Evolutionary conservation across 352 stramenopile species (phyloP), one percentile per base, ranked within the genome.

Genomic region (Pythium vanterpoolii): DNA sequence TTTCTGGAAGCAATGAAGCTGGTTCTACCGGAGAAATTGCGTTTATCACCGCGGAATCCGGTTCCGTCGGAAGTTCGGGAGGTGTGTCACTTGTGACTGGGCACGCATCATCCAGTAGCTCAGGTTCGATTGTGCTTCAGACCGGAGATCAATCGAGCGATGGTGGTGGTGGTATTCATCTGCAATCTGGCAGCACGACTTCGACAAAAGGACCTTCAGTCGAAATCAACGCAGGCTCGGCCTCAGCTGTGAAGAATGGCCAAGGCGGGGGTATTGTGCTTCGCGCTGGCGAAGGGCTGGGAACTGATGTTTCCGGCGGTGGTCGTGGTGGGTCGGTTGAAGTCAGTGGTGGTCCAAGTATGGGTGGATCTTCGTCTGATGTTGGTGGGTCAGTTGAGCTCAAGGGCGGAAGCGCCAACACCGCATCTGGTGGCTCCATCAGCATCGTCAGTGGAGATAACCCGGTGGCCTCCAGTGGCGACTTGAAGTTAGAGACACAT

Each of bases 61-160:
- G 64, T 11, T 56, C 62, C 27, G 55, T 62, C 43, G 71, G 78
- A 10, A 74, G 68, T 6, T 79, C 75, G 43, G 77, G 77, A 30
- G 30, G 64, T 44, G 31, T 83, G 21, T 48, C 53, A 7, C 26
- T 88, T 24, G 76, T 66, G 39, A 83, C 75, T 28, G 75, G 75
- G 10, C 57, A 73, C 40, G 73, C 77, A 14, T 40, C 57, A 21
- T 68, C 43, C 13, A 69, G 60, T 34, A 62, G 42, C 3, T 69
- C 68, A 34, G 82, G 82, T 24, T 69, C 71, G 8, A 74, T 92
- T 53, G 42, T 72, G 19, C 47, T 91, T 30, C 69, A 68, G 19
- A 79, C 70, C 50, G 82, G 82, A n/a, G 49, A 74, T 24, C 68
- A 80, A 36, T 66, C 60, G 7, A 64, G 66, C 16, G 46, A 60